Evolutionary conservation across 441 rosid genomes (phyloP).

Genomic region (Eutrema salsugineum): DNA sequence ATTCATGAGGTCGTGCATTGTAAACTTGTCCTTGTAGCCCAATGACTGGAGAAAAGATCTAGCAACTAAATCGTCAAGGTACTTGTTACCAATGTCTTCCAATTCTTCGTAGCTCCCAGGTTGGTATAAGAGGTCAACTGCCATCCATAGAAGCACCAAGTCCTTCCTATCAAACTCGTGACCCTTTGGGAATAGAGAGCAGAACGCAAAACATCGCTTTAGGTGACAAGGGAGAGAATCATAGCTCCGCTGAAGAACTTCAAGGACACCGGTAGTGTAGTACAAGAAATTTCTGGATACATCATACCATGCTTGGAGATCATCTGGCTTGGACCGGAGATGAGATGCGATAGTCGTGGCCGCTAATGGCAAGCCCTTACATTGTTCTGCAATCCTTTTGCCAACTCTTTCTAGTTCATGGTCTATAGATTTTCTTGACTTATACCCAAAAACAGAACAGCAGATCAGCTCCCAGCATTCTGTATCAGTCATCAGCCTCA

Average conservation of each 20-base stretch:
- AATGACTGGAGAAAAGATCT: slow-evolving; percentile 21
- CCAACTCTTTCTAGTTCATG: slow-evolving; percentile 31
- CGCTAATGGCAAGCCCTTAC: slow-evolving; percentile 32
- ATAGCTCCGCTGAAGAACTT: slow-evolving; percentile 26
- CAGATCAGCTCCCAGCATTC: slow-evolving; percentile 35
- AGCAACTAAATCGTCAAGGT: slow-evolving; percentile 21
- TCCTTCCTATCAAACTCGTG: slow-evolving; percentile 24
- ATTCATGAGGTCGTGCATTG: slow-evolving; percentile 37
- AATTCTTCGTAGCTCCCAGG: slow-evolving; percentile 24
- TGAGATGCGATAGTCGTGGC: slow-evolving; percentile 27
- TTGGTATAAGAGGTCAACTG: slow-evolving; percentile 31
- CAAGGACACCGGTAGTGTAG: slow-evolving; percentile 21
- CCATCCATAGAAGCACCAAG: slow-evolving; percentile 33
- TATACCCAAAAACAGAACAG: slow-evolving; percentile 23
- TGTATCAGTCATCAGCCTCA: slow-evolving; percentile 26
- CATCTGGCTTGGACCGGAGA: slow-evolving; percentile 29
- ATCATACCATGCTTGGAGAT: slow-evolving; percentile 25
- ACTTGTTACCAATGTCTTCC: slow-evolving; percentile 29
- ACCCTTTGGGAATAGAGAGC: slow-evolving; percentile 36
- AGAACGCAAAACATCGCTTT: slow-evolving; percentile 29
- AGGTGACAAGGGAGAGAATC: slow-evolving; percentile 28
- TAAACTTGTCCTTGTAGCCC: slow-evolving; percentile 18
- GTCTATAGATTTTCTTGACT: slow-evolving; percentile 4
- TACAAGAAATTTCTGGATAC: slow-evolving; percentile 24
- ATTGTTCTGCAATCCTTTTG: slow-evolving; percentile 29